Conservation (phyloP, 2,329 filamentous ascomycete species). For the Bipolaris victoriae region DNA sequence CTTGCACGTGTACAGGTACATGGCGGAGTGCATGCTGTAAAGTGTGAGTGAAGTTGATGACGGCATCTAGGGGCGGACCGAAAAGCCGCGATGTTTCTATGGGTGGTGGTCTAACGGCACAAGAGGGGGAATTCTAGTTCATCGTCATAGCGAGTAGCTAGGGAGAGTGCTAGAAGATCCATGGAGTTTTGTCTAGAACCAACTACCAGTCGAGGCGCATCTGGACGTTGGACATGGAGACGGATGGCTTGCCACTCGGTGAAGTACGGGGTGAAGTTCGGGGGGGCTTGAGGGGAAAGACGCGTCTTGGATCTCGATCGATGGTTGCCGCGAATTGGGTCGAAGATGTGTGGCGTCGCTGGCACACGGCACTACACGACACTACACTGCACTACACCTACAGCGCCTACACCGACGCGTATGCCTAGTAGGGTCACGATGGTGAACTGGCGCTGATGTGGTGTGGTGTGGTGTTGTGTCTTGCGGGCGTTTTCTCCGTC, state of each 20-base stretch:
- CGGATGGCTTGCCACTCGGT: not conserved
- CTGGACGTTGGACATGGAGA: not conserved
- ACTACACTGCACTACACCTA: too few relatives aligned
- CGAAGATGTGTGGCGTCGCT: not conserved
- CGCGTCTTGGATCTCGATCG: constrained; percentile 19
- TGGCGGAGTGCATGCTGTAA: constrained; percentile 1
- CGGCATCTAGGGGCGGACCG: constrained; percentile 13
- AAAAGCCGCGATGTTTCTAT: not conserved
- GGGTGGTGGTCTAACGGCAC: not conserved
- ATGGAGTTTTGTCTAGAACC: not conserved
- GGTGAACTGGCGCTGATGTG: constrained; percentile 2
- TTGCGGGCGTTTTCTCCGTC: constrained; percentile 6
- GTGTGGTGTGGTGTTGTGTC: constrained; percentile 12
- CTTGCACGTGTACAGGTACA: not conserved
- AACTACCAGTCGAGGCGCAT: not conserved
- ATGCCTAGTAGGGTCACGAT: constrained; percentile 1
- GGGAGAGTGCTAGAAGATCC: not conserved
- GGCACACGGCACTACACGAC: too few relatives aligned
- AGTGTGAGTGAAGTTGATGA: constrained; percentile 17
- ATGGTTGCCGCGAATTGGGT: not conserved
- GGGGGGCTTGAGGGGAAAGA: constrained; percentile 3
- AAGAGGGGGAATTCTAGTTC: not conserved
- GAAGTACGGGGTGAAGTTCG: constrained; percentile 7
- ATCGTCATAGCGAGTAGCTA: not conserved
- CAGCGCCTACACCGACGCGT: too few relatives aligned